Evolutionary conservation across 352 stramenopile genomes (phyloP), one percentile per base, ranked within the genome.

Genomic region (Globisporangium acanthophoron): DNA sequence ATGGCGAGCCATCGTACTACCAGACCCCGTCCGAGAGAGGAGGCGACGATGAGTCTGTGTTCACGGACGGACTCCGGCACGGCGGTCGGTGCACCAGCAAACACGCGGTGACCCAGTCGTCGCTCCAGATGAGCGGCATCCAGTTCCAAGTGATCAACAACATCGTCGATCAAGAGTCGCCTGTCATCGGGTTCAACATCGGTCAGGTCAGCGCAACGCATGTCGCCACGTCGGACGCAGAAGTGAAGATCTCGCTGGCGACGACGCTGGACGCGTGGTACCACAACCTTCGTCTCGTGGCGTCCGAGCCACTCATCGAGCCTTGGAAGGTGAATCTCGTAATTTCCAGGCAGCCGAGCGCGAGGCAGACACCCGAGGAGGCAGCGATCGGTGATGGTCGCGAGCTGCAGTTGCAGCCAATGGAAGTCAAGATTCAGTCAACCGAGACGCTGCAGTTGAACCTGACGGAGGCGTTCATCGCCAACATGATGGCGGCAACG

Each of bases 101-200:
- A 16, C 44, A 45, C 53, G 65, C 11, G 48, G 61, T 48, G 47
- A 80, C 68, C 33, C 68, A 47, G 61, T 70, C 62, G 13, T 77
- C 65, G 6, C 31, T 87, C 15, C 39, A 71, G 35, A 53, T 76
- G 33, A 68, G 59, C 35, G 71, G 70, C 6, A 18, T 88, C 50
- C 73, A 85, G 33, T 89, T 94, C 39, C 70, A 72, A 7, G 52
- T 94, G 67, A 86, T 94, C 56, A 90, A 94, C 62, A 92, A 92
- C 48, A 84, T 94, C 24, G 84, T 86, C 5, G 80, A 86, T 21
- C 81, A 94, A 58, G 80, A 86, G 45, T 91, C 80, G 18, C 81
- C 84, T 20, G 84, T 94, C 4, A 63, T 94, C 18, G 78, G 85
- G 12, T 71, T 90, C 27, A 76, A 80, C 8, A 65, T 78, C n/a